A percentile compares a stretch with the other conserved stretches of the same genome.
phyloP scores from a whole-genome alignment of 441 rosid species.

The Pelargonium fulgidum region DNA sequence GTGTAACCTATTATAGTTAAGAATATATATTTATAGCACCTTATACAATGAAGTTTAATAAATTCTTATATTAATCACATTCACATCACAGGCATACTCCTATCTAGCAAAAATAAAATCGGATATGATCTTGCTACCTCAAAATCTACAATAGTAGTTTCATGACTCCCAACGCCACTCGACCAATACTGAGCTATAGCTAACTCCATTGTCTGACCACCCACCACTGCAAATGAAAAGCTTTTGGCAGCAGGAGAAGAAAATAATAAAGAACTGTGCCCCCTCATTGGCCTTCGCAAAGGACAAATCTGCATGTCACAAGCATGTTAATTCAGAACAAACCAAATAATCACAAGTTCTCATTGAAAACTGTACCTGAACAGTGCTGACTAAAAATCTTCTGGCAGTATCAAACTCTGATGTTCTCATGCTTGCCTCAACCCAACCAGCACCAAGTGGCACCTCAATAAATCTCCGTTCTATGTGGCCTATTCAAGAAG shows the following conservation, averaged over 20 bases:
- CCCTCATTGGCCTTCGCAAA: conserved; percentile 81
- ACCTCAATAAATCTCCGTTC: conserved; percentile 88
- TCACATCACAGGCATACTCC: conserved; percentile 1
- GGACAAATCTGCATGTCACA: conserved; percentile 70
- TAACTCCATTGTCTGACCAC: conserved; percentile 94
- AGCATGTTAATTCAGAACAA: conserved; percentile 30
- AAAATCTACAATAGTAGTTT: conserved; percentile 72
- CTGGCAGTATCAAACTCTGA: conserved; percentile 85
- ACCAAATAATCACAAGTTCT: conserved; percentile 18
- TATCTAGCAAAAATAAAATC: background rate
- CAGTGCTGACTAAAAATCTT: conserved; percentile 71
- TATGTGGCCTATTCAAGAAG: conserved; percentile 56
- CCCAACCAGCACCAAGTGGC: conserved; percentile 89
- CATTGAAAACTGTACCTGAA: conserved; percentile 55
- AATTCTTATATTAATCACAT: background rate
- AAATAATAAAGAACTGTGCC: conserved; percentile 70
- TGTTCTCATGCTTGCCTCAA: conserved; percentile 84
- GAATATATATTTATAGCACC: background rate
- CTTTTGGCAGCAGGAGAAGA: conserved; percentile 81
- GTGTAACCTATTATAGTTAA: background rate
- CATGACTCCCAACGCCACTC: conserved; percentile 94
- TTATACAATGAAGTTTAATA: background rate
- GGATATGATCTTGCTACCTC: conserved; percentile 51
- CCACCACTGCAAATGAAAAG: conserved; percentile 68
- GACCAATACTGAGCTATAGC: conserved; percentile 97